Base-by-base conservation (phyloP, 108 stramenopile species). In the Nitzschia sp. region DNA sequence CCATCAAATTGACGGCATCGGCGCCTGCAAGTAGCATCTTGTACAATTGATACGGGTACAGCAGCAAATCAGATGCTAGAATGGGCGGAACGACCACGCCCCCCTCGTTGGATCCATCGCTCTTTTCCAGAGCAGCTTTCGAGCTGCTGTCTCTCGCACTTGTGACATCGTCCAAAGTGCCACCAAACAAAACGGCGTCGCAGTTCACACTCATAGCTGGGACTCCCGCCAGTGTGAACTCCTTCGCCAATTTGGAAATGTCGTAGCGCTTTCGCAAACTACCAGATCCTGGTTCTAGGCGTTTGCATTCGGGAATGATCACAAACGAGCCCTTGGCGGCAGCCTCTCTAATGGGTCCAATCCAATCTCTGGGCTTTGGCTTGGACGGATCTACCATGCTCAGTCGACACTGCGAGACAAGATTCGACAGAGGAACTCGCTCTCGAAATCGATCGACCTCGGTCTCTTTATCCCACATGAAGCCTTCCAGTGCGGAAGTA, bases 401-500 rank as follows among this genome's bases (percentile, higher is more conserved):
- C 3, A 79, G 69, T 53, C 83, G 81, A 41, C 85, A 85, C 36
- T 92, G 83, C 52, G 84, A 84, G 28, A 95, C 66, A 5, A 91
- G 64, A 72, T 90, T 85, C 2, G 87, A 79, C 17, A 95, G 79
- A 38, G 90, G 86, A 32, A 87, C 85, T 29, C 90, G 78, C 60
- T 95, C 93, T 27, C 93, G 80, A 47, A 85, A 77, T 3, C 90
- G 72, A 75, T 95, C 93, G 9, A 92, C 93, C 65, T 95, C 89
- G 4, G 87, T 91, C 64, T 92, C 90, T 62, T 95, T 95, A 25
- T 95, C 93, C 93, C 93, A 95, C 89, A 95, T 89, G 66, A 77
- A 95, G 16, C 87, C 86, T 66, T 92, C 93, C 58, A 95, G 66
- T 1, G 69, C 75, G 9, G 83, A 85, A 0, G 89, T 81, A 19